Evolutionary conservation across 2,329 filamentous ascomycete species (phyloP).

Genomic region (Phyllosticta citrichinensis): DNA sequence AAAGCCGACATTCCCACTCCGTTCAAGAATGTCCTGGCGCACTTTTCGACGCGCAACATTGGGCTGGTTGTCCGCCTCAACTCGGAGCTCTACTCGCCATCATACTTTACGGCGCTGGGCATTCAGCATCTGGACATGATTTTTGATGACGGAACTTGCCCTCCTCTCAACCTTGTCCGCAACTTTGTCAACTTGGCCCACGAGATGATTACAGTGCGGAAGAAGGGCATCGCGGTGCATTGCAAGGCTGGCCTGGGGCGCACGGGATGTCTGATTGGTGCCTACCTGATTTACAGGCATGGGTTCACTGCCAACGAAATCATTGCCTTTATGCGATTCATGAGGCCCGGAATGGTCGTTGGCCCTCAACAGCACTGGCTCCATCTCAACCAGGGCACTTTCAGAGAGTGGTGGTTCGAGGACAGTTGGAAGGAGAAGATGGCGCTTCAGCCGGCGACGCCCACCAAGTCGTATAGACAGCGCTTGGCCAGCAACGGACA

Average conservation of each 20-base stretch:
- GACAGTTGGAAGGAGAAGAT: constrained; percentile 72
- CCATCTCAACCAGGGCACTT: constrained; percentile 89
- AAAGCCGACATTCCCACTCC: constrained; percentile 63
- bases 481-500: constrained; percentile 53
- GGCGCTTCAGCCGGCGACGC: constrained; percentile 46
- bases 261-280: constrained; percentile 92
- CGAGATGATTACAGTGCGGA: constrained; percentile 82
- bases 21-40: constrained; percentile 90
- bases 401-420: constrained; percentile 95
- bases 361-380: constrained; percentile 98
- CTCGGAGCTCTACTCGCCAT: constrained; percentile 88
- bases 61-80: constrained; percentile 92
- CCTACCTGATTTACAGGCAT: constrained; percentile 94
- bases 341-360: constrained; percentile 97
- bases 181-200: constrained; percentile 94
- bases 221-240: constrained; percentile 91
- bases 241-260: constrained; percentile 96
- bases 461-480: constrained; percentile 43
- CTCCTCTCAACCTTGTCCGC: constrained; percentile 75
- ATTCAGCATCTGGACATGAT: constrained; percentile 99
- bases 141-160: constrained; percentile 96
- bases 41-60: constrained; percentile 81
- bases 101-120: constrained; percentile 91
- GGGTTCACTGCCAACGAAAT: constrained; percentile 96
- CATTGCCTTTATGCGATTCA: constrained; percentile 98